A percentile compares a stretch with the other conserved stretches of the same genome.
These are phyloP conservation scores for Westerdykella sp. DNA, from an alignment of 2,329 filamentous ascomycete genomes.

Conservation along the genomic window DNA sequence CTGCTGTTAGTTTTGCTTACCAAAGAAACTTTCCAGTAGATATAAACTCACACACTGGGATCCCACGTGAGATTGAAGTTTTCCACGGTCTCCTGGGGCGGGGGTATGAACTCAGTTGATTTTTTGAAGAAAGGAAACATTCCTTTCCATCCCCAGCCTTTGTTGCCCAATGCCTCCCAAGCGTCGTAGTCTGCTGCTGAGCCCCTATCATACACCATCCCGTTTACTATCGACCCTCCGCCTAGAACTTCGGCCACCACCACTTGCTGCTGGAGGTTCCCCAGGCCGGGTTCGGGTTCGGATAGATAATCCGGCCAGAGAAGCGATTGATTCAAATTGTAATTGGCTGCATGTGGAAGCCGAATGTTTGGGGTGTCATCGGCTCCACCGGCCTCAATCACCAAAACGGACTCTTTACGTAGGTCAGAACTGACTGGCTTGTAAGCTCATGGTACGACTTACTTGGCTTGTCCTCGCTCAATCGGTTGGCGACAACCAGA, in stretches of 20 bases:
- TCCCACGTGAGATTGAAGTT: conserved; percentile 22
- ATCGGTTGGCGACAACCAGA: conserved; percentile 23
- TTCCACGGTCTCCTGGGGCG: conserved; percentile 10
- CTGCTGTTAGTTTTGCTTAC: background rate
- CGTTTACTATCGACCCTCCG: conserved; percentile 26
- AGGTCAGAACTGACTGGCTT: background rate
- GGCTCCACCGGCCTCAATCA: conserved; percentile 21
- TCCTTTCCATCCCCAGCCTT: conserved; percentile 53
- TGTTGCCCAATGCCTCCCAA: conserved; percentile 55
- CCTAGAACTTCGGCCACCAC: conserved; percentile 18
- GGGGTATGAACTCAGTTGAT: conserved; percentile 19
- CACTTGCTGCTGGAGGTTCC: conserved; percentile 11
- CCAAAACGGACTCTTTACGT: conserved; percentile 18
- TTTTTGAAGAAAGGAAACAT: conserved; percentile 32
- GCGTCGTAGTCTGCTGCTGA: conserved; percentile 42
- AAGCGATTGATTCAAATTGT: conserved; percentile 15
- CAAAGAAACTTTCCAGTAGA: background rate
- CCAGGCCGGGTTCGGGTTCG: conserved; percentile 16
- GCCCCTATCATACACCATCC: conserved; percentile 35
- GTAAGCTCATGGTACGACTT: conserved; percentile 3
- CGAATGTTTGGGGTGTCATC: conserved; percentile 19
- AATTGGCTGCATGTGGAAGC: conserved; percentile 18
- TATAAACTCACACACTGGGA: conserved; percentile 1
- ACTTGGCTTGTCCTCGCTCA: conserved; percentile 22
- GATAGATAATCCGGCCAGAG: conserved; percentile 14